A percentile compares a stretch with the other conserved stretches of the same genome.
Evolutionary conservation across 164 flowering plant species (phyloP).

Genomic region (Vitis labrusca): DNA sequence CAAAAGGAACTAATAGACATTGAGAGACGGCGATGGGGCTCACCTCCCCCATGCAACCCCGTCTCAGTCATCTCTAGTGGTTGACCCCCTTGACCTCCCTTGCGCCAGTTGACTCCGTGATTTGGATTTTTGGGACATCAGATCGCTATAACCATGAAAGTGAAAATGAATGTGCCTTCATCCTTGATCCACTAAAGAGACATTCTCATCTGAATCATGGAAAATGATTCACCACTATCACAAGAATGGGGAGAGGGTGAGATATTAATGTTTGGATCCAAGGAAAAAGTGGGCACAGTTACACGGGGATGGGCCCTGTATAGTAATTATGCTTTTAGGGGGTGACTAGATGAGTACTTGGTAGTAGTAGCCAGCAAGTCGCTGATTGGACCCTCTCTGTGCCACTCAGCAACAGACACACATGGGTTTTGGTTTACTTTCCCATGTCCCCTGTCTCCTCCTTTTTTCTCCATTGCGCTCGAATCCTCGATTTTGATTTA

Average conservation of each 20-base stretch:
- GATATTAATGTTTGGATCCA: too few relatives aligned
- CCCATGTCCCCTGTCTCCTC: neutral
- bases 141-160: neutral
- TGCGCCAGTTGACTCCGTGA: slow-evolving; percentile 6
- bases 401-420: slow-evolving; percentile 2
- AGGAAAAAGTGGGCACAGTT: neutral
- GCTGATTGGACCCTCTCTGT: neutral
- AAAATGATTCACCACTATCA: too few relatives aligned
- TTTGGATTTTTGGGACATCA: too few relatives aligned
- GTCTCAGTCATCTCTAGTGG: neutral
- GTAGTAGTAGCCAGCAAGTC: neutral
- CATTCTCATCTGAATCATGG: too few relatives aligned
- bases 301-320: neutral
- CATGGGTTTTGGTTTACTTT: neutral
- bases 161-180: too few relatives aligned
- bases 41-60: neutral
- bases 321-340: slow-evolving; percentile 16
- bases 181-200: too few relatives aligned
- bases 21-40: too few relatives aligned
- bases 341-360: neutral
- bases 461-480: neutral
- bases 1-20: too few relatives aligned
- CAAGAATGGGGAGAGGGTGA: too few relatives aligned
- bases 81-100: slow-evolving; percentile 8
- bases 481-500: neutral